A percentile compares a stretch with the other conserved stretches of the same genome.
These are phyloP conservation scores for Ophiocordyceps camponoti-saundersi DNA, from an alignment of 2,329 filamentous ascomycete genomes.

Conservation along the genomic window DNA sequence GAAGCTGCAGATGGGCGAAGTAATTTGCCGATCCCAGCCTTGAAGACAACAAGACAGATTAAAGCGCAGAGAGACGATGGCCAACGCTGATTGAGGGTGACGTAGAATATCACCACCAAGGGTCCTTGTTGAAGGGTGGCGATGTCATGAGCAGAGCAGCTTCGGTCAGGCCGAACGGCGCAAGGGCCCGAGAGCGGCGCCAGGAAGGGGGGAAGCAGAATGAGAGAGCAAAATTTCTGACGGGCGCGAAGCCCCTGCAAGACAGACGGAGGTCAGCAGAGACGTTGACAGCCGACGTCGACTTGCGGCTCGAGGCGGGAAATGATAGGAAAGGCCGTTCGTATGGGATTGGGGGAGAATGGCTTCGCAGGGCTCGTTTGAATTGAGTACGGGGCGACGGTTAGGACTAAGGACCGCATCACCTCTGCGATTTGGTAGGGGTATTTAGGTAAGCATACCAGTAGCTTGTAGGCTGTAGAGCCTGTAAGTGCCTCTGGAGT, in stretches of 20 bases:
- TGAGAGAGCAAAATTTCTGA: background rate
- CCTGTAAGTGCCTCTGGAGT: too few relatives aligned
- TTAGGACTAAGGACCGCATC: too few relatives aligned
- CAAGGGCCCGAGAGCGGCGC: slow-evolving; percentile 1
- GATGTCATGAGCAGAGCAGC: background rate
- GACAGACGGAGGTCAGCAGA: too few relatives aligned
- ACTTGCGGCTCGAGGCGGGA: too few relatives aligned
- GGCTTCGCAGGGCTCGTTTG: too few relatives aligned
- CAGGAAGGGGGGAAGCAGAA: background rate
- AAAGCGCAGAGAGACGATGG: background rate
- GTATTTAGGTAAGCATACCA: too few relatives aligned
- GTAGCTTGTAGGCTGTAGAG: too few relatives aligned
- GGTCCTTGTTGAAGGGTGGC: background rate
- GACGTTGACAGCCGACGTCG: too few relatives aligned
- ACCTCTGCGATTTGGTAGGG: too few relatives aligned
- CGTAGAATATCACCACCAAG: background rate
- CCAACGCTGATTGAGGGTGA: background rate
- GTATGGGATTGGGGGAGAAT: too few relatives aligned
- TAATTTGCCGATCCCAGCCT: background rate
- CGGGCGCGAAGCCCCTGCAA: background rate
- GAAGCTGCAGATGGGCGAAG: background rate
- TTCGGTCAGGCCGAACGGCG: slow-evolving; percentile 2
- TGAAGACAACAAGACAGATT: background rate
- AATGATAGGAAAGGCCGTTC: too few relatives aligned
- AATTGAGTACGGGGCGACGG: too few relatives aligned